A percentile compares a stretch with the other conserved stretches of the same genome.
These are phyloP conservation scores for Neurospora tetraspora DNA, from an alignment of 495 filamentous ascomycete genomes.

Conservation along the genomic window DNA sequence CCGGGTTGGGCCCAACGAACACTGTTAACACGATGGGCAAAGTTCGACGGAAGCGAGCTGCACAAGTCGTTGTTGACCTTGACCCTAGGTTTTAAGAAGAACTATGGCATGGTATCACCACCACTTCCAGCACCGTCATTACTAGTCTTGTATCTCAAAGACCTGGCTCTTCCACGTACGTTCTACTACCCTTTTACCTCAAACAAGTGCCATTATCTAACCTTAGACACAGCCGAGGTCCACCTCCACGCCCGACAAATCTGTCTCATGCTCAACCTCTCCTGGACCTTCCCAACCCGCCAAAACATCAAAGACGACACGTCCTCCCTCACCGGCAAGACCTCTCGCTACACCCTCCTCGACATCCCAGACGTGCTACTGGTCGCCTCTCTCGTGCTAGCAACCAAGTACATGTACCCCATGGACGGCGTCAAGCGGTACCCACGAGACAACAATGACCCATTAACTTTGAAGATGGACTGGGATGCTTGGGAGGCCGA, in stretches of 20 bases:
- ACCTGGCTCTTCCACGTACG: constrained; percentile 70
- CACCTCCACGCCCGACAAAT: constrained; percentile 53
- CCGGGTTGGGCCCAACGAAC: constrained; percentile 47
- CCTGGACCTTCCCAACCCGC: constrained; percentile 44
- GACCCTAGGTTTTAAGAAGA: constrained; percentile 49
- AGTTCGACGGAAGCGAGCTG: constrained; percentile 42
- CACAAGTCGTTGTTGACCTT: constrained; percentile 53
- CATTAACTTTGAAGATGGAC: constrained; percentile 50
- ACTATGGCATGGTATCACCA: constrained; percentile 64
- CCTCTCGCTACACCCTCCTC: constrained; percentile 18
- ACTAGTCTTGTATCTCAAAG: constrained; percentile 57
- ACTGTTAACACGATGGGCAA: constrained; percentile 42
- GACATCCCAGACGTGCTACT: constrained; percentile 64
- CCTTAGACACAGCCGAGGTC: constrained; percentile 40
- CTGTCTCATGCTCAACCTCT: constrained; percentile 42
- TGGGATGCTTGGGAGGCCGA: constrained; percentile 62
- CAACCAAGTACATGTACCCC: constrained; percentile 69
- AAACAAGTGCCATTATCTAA: neutral
- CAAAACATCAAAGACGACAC: constrained; percentile 9
- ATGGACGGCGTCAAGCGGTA: constrained; percentile 53
- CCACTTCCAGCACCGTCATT: constrained; percentile 57
- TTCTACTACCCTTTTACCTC: neutral
- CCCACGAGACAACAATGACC: constrained; percentile 47
- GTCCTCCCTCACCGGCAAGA: neutral
- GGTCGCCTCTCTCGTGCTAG: constrained; percentile 60